Conservation (phyloP, 768 basidiomycete genomes). For the Mycena haematopus region DNA sequence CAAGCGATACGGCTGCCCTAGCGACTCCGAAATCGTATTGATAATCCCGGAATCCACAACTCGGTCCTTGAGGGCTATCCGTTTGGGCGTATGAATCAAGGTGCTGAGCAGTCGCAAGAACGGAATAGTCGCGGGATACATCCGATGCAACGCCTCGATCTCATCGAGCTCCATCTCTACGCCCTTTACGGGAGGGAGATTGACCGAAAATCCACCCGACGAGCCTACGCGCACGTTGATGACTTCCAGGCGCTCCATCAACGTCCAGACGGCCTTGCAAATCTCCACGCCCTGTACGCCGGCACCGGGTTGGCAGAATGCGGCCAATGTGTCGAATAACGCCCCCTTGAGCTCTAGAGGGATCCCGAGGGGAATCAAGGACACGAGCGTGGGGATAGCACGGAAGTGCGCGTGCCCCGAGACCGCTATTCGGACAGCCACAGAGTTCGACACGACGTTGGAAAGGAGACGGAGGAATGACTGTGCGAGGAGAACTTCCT, state of each 20-base stretch:
- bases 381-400: conserved; percentile 80
- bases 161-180: conserved; percentile 89
- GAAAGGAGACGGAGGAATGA: conserved; percentile 83
- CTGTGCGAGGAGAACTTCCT: conserved; percentile 80
- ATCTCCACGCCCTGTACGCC: conserved; percentile 77
- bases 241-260: conserved; percentile 86
- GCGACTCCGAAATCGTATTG: conserved; percentile 78
- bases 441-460: conserved; percentile 75
- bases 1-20: conserved; percentile 82
- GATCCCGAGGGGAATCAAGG: conserved; percentile 79
- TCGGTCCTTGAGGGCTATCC: conserved; percentile 65
- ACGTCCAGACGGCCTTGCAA: conserved; percentile 80
- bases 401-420: conserved; percentile 79
- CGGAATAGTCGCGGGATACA: conserved; percentile 90
- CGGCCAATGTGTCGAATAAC: conserved; percentile 78
- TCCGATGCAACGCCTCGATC: conserved; percentile 76
- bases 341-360: conserved; percentile 92
- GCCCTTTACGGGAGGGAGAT: conserved; percentile 70
- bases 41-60: conserved; percentile 64
- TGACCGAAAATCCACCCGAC: conserved; percentile 46
- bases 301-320: conserved; percentile 85
- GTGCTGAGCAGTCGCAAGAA: conserved; percentile 85
- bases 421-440: conserved; percentile 80
- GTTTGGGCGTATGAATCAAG: conserved; percentile 84
- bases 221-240: conserved; percentile 69